Conservation (phyloP, 441 rosid genomes). For the Populus hybrid region DNA sequence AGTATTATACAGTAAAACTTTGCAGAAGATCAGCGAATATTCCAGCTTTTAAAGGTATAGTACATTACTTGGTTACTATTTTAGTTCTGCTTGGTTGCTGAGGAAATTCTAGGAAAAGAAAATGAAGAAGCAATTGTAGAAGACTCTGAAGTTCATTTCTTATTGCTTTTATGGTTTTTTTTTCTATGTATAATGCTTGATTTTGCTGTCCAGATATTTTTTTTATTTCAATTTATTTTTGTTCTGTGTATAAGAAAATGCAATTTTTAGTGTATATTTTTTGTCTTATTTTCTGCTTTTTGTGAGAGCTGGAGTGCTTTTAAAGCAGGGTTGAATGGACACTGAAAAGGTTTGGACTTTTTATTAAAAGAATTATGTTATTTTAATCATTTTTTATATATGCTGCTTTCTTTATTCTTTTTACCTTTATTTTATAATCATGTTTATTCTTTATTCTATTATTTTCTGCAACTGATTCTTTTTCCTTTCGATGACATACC, state of each 20-base stretch:
- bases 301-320: not conserved
- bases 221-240: not conserved
- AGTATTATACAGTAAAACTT: not conserved
- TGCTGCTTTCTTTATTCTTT: not conserved
- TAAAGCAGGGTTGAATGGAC: not conserved
- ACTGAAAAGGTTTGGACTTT: not conserved
- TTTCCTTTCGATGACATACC: not conserved
- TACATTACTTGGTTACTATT: not conserved
- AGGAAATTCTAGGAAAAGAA: not conserved
- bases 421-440: not conserved
- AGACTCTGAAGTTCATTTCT: not conserved
- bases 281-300: not conserved
- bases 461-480: slow-evolving; percentile 5
- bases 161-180: too few species aligned
- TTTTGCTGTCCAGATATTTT: not conserved
- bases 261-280: not conserved
- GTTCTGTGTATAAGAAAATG: not conserved
- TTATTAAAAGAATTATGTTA: not conserved
- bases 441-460: not conserved
- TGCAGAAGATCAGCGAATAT: slow-evolving; percentile 12
- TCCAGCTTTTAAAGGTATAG: slow-evolving; percentile 1
- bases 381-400: not conserved
- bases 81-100: not conserved
- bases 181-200: not conserved
- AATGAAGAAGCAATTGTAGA: not conserved